Percentiles rank a stretch among this genome's conserved stretches.
Conservation (phyloP, 192 early-diverging fungal species). For the Spizellomyces sp. region DNA sequence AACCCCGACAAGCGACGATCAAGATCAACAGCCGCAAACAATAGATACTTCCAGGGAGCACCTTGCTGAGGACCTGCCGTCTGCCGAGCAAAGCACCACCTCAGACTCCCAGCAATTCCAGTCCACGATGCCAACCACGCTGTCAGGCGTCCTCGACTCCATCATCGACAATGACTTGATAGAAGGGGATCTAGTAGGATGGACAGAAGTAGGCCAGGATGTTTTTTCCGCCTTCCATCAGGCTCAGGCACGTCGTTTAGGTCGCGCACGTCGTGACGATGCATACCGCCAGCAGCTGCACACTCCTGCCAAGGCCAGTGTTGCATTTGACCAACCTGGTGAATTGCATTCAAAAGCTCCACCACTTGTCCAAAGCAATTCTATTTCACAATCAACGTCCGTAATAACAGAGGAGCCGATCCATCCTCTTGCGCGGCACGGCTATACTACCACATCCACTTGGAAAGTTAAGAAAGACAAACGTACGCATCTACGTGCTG, state of each 20-base stretch:
- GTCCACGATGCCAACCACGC: too few species aligned
- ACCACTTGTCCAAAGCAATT: neutral
- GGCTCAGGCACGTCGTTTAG: neutral
- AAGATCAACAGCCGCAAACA: too few species aligned
- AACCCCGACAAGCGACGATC: too few species aligned
- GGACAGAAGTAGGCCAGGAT: neutral
- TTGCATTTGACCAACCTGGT: neutral
- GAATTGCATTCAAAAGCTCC: neutral
- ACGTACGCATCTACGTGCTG: neutral
- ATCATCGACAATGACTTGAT: neutral
- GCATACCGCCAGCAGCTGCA: neutral
- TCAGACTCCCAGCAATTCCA: too few species aligned
- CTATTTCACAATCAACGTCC: neutral
- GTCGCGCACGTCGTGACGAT: neutral
- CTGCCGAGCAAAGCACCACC: too few species aligned
- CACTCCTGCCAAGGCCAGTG: neutral
- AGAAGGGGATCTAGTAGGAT: neutral
- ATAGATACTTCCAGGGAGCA: too few species aligned
- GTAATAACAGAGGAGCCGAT: neutral
- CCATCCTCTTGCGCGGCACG: slow-evolving; percentile 16
- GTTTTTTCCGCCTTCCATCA: slow-evolving; percentile 1
- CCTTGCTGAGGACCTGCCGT: too few species aligned
- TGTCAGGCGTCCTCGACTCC: neutral
- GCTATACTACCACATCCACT: slow-evolving; percentile 9
- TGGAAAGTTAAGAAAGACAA: slow-evolving; percentile 17